Evolutionary conservation across 257 asterid genomes (phyloP).

Genomic region (Apocynum venetum): DNA sequence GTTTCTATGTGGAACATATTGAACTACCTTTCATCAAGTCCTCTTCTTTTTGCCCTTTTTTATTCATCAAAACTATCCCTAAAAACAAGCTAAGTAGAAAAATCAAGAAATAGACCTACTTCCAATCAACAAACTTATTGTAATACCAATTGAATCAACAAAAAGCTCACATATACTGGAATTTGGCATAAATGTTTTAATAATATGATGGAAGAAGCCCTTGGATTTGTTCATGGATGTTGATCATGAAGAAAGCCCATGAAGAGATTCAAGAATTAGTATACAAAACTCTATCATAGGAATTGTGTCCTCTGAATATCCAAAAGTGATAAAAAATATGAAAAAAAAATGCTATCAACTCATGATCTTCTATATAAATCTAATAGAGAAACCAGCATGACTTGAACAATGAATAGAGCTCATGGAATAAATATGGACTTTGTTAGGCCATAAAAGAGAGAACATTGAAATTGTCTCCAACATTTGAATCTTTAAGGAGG

Average conservation of each 20-base stretch:
- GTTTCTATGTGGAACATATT: too few species aligned
- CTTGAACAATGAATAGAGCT: neutral
- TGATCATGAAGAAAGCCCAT: slow-evolving; percentile 17
- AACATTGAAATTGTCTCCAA: too few species aligned
- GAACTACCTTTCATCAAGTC: slow-evolving; percentile 27
- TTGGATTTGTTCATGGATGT: slow-evolving; percentile 52
- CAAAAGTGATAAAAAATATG: neutral
- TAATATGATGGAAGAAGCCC: slow-evolving; percentile 33
- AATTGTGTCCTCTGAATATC: neutral
- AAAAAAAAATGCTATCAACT: neutral
- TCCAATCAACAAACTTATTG: neutral
- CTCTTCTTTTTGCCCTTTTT: slow-evolving; percentile 46
- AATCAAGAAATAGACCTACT: neutral
- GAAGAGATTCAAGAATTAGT: neutral
- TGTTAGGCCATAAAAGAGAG: neutral
- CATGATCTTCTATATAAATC: neutral
- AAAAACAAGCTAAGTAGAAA: neutral
- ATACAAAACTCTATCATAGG: neutral
- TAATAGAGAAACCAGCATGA: neutral
- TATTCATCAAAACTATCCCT: slow-evolving; percentile 1
- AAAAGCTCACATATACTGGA: slow-evolving; percentile 39
- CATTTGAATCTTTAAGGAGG: too few species aligned
- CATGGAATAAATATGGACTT: neutral
- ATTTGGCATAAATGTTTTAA: slow-evolving; percentile 39
- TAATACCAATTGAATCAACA: neutral